phyloP scores from a whole-genome alignment of 1,284 basidiomycete species.

The Ustilago cynodontis region DNA sequence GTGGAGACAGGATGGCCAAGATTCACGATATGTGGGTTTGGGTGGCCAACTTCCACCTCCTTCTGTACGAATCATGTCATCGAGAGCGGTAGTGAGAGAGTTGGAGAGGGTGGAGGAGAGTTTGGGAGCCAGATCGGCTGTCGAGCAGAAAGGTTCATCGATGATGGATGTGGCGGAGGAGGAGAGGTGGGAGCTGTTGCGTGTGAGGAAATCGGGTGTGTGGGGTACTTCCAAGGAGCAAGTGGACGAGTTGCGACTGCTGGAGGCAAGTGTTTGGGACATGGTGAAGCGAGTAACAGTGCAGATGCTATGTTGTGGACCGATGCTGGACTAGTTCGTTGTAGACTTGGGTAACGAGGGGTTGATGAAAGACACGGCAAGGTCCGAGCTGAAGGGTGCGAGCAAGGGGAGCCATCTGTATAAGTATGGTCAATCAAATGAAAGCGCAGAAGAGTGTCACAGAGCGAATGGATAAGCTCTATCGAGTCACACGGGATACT shows the following conservation, averaged over 20 bases:
- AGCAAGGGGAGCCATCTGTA: background rate
- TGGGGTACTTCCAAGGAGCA: constrained; percentile 36
- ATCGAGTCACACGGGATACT: too few relatives aligned
- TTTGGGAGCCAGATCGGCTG: constrained; percentile 37
- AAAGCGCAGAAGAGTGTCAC: too few relatives aligned
- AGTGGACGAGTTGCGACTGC: constrained; percentile 44
- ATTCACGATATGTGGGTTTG: constrained; percentile 38
- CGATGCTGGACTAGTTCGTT: too few relatives aligned
- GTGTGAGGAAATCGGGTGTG: constrained; percentile 34
- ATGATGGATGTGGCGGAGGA: constrained; percentile 47
- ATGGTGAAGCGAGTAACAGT: constrained; percentile 12
- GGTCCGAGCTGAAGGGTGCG: background rate
- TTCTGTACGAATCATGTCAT: constrained; percentile 41
- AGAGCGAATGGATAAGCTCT: too few relatives aligned
- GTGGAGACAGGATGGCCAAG: constrained; percentile 45
- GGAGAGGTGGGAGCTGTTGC: constrained; percentile 33
- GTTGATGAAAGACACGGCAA: background rate
- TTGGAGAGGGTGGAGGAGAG: constrained; percentile 30
- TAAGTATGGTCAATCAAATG: background rate
- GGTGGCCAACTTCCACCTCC: constrained; percentile 52
- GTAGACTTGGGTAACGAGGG: background rate
- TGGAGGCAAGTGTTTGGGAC: constrained; percentile 23
- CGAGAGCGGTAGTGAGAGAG: constrained; percentile 26
- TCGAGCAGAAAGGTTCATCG: constrained; percentile 27
- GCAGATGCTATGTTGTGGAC: background rate